Evolutionary conservation across 73 alveolate genomes (phyloP).

Genomic region (Tetrahymena thermophila): DNA sequence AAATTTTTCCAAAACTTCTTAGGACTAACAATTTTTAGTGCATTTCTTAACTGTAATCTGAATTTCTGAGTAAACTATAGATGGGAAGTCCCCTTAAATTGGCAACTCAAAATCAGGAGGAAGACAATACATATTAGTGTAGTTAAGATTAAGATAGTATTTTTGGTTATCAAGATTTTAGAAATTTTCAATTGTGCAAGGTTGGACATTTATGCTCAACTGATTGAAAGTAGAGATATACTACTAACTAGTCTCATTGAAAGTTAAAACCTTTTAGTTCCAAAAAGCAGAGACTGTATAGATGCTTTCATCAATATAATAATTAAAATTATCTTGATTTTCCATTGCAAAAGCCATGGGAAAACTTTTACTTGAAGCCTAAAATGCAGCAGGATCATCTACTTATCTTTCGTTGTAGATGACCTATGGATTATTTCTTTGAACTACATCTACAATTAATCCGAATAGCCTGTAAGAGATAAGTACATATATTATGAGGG

Average conservation of each 20-base stretch:
- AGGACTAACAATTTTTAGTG: not conserved
- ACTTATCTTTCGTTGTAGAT: too few species aligned
- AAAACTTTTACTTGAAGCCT: too few species aligned
- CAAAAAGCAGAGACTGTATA: too few species aligned
- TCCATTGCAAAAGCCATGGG: not conserved
- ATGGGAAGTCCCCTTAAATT: not conserved
- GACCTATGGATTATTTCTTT: too few species aligned
- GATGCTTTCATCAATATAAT: not conserved
- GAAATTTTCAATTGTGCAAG: not conserved
- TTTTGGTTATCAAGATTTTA: too few species aligned
- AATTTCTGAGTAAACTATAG: not conserved
- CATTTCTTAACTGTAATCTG: not conserved
- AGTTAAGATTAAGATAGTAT: not conserved
- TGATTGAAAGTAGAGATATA: not conserved
- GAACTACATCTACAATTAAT: too few species aligned
- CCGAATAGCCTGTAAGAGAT: too few species aligned
- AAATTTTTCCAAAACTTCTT: not conserved
- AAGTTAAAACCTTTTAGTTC: not conserved
- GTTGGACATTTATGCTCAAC: not conserved
- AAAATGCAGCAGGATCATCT: too few species aligned
- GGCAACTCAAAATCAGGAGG: not conserved
- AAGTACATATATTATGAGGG: too few species aligned
- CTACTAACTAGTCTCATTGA: not conserved
- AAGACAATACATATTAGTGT: not conserved
- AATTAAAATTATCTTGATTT: not conserved